A percentile compares a stretch with the other conserved stretches of the same genome.
These are phyloP conservation scores for Rhododendron williamsianum DNA, from an alignment of 148 eudicot species.

Conservation along the genomic window DNA sequence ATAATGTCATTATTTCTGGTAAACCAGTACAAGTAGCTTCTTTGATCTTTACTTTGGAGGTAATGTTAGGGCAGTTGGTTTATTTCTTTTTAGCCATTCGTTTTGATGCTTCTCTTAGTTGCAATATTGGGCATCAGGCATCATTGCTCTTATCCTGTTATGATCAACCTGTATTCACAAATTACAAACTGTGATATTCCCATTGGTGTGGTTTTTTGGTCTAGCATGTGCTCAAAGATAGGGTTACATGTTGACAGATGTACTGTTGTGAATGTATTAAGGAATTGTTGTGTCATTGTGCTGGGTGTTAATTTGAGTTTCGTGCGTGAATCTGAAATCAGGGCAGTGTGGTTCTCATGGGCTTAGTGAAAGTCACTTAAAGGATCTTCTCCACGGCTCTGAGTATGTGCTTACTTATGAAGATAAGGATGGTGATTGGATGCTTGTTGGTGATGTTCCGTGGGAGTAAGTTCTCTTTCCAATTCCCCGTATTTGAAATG, in stretches of 20 bases:
- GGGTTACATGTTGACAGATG: neutral
- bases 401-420: conserved; percentile 47
- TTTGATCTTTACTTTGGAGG: neutral
- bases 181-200: neutral
- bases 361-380: conserved; percentile 30
- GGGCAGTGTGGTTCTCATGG: conserved; percentile 29
- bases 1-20: neutral
- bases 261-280: neutral
- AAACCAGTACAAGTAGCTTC: neutral
- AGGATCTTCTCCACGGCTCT: conserved; percentile 36
- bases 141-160: neutral
- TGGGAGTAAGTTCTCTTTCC: conserved; percentile 37
- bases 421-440: conserved; percentile 51
- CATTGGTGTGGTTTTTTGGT: neutral
- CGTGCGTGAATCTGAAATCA: conserved; percentile 8
- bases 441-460: conserved; percentile 54
- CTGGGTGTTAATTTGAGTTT: conserved; percentile 14
- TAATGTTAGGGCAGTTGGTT: neutral
- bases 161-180: neutral
- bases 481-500: neutral
- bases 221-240: neutral
- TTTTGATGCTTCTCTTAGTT: neutral
- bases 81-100: neutral
- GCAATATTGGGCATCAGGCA: neutral
- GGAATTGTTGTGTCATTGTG: neutral